phyloP scores from a whole-genome alignment of 108 stramenopile species.

The Discostella stelligeroides region DNA sequence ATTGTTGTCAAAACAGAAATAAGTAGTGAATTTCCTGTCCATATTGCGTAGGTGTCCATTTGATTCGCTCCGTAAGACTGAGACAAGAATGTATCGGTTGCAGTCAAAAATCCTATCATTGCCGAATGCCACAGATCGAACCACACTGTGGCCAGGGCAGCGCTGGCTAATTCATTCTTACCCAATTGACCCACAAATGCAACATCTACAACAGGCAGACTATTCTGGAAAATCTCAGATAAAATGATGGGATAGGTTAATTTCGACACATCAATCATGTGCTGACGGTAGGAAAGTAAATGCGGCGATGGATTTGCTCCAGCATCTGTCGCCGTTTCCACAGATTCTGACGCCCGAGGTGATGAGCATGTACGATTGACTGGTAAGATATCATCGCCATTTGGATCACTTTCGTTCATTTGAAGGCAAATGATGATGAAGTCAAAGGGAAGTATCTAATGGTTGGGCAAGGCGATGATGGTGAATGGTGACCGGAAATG shows the following conservation, averaged over 20 bases:
- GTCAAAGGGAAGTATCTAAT: too few relatives aligned
- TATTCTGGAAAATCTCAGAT: slow-evolving; percentile 51
- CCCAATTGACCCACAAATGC: slow-evolving; percentile 48
- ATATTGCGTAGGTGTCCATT: slow-evolving; percentile 28
- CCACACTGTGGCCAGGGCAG: slow-evolving; percentile 54
- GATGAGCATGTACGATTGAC: too few relatives aligned
- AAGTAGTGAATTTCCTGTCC: slow-evolving; percentile 42
- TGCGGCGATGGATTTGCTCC: background rate
- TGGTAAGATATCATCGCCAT: too few relatives aligned
- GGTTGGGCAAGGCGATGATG: too few relatives aligned
- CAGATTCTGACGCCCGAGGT: too few relatives aligned
- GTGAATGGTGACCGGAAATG: too few relatives aligned
- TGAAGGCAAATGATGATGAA: too few relatives aligned
- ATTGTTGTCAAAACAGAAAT: slow-evolving; percentile 25
- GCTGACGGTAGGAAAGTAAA: slow-evolving; percentile 25
- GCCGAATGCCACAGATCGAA: slow-evolving; percentile 54
- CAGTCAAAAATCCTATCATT: slow-evolving; percentile 51
- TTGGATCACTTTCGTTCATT: too few relatives aligned
- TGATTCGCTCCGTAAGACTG: slow-evolving; percentile 53
- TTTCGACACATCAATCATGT: slow-evolving; percentile 24
- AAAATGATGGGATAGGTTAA: slow-evolving; percentile 44
- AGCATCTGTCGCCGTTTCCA: background rate
- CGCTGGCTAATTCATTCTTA: slow-evolving; percentile 50
- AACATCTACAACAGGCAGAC: slow-evolving; percentile 30
- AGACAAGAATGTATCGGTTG: slow-evolving; percentile 50